A percentile compares a stretch with the other conserved stretches of the same genome.
phyloP scores from a whole-genome alignment of 139 green algal genomes.

The Pycnococcus provasolii region DNA sequence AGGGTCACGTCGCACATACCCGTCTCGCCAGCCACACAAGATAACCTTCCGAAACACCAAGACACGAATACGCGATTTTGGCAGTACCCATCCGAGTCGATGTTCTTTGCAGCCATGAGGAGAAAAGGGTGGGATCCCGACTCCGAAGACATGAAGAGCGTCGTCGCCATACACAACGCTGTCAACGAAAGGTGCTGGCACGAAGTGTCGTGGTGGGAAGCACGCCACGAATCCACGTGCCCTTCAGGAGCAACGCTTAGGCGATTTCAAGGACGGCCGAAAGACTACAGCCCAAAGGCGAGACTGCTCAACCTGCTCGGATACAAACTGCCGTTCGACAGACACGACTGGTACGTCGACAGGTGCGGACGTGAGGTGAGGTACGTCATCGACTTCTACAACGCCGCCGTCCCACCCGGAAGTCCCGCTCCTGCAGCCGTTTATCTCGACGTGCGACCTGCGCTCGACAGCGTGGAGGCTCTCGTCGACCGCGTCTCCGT shows the following conservation, averaged over 20 bases:
- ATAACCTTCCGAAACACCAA: not conserved
- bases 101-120: conserved; percentile 89
- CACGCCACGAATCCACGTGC: conserved; percentile 29
- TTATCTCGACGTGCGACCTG: conserved; percentile 80
- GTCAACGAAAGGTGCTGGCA: conserved; percentile 87
- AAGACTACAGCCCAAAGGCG: conserved; percentile 78
- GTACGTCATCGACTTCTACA: conserved; percentile 97
- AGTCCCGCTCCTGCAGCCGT: conserved; percentile 40
- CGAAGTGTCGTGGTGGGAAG: conserved; percentile 65
- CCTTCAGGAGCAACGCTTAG: conserved; percentile 44
- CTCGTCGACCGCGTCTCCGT: conserved; percentile 51
- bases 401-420: conserved; percentile 33
- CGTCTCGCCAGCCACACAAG: too few relatives aligned
- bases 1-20: too few relatives aligned
- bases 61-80: conserved; percentile 31
- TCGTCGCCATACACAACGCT: conserved; percentile 87
- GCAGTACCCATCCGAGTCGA: conserved; percentile 77
- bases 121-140: conserved; percentile 51
- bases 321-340: conserved; percentile 85
- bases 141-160: conserved; percentile 32
- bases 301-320: conserved; percentile 77
- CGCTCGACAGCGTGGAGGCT: conserved; percentile 57
- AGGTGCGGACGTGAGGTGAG: conserved; percentile 63
- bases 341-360: conserved; percentile 90
- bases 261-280: conserved; percentile 63